These are phyloP conservation scores for Phytopythium oedochilum DNA, from an alignment of 352 stramenopile species.

Conservation along the genomic window DNA sequence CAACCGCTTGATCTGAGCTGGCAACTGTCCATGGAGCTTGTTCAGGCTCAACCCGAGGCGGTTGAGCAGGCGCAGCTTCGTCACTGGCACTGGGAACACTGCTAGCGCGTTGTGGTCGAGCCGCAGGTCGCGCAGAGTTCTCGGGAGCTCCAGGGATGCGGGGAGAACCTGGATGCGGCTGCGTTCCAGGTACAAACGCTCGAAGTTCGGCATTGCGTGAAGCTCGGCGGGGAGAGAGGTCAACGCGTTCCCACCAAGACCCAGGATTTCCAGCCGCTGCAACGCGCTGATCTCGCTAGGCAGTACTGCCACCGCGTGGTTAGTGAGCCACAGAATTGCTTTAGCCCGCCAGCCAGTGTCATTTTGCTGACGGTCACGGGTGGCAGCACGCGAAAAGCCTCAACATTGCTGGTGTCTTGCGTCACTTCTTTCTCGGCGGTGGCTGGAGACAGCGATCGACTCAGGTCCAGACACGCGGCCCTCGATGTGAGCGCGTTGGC, in stretches of 20 bases:
- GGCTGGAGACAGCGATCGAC: slow-evolving; percentile 9
- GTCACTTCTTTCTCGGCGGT: background rate
- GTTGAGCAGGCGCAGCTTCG: slow-evolving; percentile 46
- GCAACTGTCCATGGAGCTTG: slow-evolving; percentile 23
- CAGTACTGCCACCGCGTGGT: slow-evolving; percentile 37
- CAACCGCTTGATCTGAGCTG: slow-evolving; percentile 43
- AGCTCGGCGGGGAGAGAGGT: slow-evolving; percentile 40
- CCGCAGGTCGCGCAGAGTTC: slow-evolving; percentile 35
- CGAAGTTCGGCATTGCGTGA: slow-evolving; percentile 22
- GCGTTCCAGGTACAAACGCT: slow-evolving; percentile 59
- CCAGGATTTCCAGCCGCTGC: slow-evolving; percentile 44
- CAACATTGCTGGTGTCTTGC: too few relatives aligned
- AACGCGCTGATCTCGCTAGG: slow-evolving; percentile 44
- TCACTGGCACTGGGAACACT: slow-evolving; percentile 43
- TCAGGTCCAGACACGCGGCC: slow-evolving; percentile 38
- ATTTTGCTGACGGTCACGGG: slow-evolving; percentile 25
- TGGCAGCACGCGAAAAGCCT: slow-evolving; percentile 42
- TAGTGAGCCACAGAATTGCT: slow-evolving; percentile 65
- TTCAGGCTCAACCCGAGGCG: slow-evolving; percentile 60
- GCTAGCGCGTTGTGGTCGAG: slow-evolving; percentile 51
- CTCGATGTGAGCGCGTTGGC: slow-evolving; percentile 6
- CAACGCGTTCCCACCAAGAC: slow-evolving; percentile 52
- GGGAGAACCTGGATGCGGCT: slow-evolving; percentile 46
- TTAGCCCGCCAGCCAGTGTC: slow-evolving; percentile 28
- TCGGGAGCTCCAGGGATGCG: slow-evolving; percentile 27